Evolutionary conservation across 2,329 filamentous ascomycete species (phyloP).

Genomic region (Epichloe hybrida): DNA sequence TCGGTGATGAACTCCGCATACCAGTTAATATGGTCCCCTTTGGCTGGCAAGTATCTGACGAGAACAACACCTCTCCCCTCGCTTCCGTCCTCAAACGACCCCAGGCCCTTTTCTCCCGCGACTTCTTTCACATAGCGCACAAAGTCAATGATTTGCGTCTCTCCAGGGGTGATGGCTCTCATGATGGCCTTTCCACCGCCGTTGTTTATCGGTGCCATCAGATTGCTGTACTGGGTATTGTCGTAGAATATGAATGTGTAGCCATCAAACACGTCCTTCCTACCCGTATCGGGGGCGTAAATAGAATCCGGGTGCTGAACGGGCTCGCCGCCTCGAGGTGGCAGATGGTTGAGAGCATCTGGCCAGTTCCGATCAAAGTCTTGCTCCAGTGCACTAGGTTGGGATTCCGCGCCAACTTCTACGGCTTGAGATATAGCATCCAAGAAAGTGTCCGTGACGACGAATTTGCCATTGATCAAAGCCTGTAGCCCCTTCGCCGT

Average conservation of each 20-base stretch:
- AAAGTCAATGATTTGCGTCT: slow-evolving; percentile 62
- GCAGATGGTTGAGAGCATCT: slow-evolving; percentile 55
- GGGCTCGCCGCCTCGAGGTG: slow-evolving; percentile 63
- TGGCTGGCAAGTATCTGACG: slow-evolving; percentile 54
- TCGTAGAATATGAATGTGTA: slow-evolving; percentile 86
- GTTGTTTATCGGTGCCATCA: slow-evolving; percentile 61
- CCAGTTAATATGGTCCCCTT: slow-evolving; percentile 47
- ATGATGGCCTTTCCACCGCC: slow-evolving; percentile 73
- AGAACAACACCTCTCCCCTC: slow-evolving; percentile 62
- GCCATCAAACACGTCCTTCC: slow-evolving; percentile 65
- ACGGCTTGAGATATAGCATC: slow-evolving; percentile 55
- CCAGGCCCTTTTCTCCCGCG: slow-evolving; percentile 60
- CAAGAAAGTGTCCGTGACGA: slow-evolving; percentile 63
- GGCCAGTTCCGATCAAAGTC: slow-evolving; percentile 78
- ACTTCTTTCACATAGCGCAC: slow-evolving; percentile 62
- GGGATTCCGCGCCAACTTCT: slow-evolving; percentile 32
- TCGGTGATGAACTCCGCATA: slow-evolving; percentile 53
- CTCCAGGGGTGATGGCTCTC: slow-evolving; percentile 43
- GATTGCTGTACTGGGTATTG: slow-evolving; percentile 56
- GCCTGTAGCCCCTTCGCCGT: slow-evolving; percentile 78
- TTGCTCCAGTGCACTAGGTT: slow-evolving; percentile 49
- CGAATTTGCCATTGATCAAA: slow-evolving; percentile 63
- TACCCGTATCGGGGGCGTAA: slow-evolving; percentile 54
- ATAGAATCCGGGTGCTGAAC: slow-evolving; percentile 51
- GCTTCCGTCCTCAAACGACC: slow-evolving; percentile 48